Percentiles rank a stretch among this genome's conserved stretches.
Evolutionary conservation across 208 protist genomes (phyloP).

Genomic region (Trypanosoma vivax): DNA sequence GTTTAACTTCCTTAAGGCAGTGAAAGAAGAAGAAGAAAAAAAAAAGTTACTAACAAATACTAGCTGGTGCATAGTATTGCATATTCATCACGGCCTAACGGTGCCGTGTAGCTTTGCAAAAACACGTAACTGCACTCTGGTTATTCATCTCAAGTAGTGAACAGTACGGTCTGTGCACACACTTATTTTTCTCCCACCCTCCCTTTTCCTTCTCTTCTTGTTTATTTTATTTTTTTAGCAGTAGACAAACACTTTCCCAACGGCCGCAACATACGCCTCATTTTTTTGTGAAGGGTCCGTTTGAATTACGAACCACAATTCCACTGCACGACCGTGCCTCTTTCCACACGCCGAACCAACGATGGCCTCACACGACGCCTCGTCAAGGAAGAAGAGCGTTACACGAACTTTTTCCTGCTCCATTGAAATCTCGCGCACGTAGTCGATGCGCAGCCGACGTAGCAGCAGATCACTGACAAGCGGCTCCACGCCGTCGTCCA

Average conservation of each 20-base stretch:
- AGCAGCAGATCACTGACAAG: constrained; percentile 42
- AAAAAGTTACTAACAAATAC: not conserved
- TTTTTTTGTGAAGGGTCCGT: constrained; percentile 16
- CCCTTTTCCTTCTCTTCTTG: too few species aligned
- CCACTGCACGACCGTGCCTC: constrained; percentile 13
- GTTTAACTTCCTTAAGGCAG: not conserved
- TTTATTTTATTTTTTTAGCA: constrained; percentile 4
- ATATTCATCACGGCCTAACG: too few species aligned
- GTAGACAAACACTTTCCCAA: constrained; percentile 26
- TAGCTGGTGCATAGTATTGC: too few species aligned
- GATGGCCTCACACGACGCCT: constrained; percentile 4
- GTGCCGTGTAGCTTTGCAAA: too few species aligned
- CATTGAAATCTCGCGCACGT: constrained; percentile 57
- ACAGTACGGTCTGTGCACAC: too few species aligned
- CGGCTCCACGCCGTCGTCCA: constrained; percentile 16
- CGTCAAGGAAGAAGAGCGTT: constrained; percentile 13
- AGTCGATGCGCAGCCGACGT: constrained; percentile 56
- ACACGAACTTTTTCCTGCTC: constrained; percentile 24
- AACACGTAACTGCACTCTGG: too few species aligned
- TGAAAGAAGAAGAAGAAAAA: not conserved
- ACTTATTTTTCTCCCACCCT: too few species aligned
- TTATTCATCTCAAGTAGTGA: too few species aligned
- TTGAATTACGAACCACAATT: constrained; percentile 38
- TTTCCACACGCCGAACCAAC: constrained; percentile 11
- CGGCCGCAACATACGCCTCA: constrained; percentile 25